Base-by-base conservation (phyloP, 164 flowering plant genomes). In the Platanus orientalis region DNA sequence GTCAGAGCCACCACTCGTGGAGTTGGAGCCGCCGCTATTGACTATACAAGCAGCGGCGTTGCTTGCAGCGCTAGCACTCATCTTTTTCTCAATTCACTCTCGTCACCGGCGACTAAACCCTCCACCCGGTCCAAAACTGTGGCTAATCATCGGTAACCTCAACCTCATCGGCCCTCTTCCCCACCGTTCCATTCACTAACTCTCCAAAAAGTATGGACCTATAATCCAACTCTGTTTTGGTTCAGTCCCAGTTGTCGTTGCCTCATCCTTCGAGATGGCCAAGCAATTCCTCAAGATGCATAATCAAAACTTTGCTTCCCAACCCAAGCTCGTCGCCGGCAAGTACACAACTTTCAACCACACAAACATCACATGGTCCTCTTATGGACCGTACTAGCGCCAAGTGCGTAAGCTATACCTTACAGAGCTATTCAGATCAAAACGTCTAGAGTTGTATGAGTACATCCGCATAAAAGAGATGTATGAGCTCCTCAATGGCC, bases 71-170 rank as follows among this genome's bases (percentile, higher is more conserved):
- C 3, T 60, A 0, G n/a, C 28, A 12, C 54, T 68, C 28, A 20
- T 73, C 58, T 17, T 49, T 32, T 61, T 60, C 39, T 62, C 59
- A 13, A 12, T 67, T 27, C 21, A 30, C n/a, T 49, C 59, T 16
- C 60, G 40, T 27, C 36, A 67, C 25, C 44, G 36, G 54, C 40
- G 44, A 51, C 27, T 54, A 24, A 70, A 67, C 36, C 71, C 71
- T 0, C 84, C 84, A 6, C 82, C 79, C 0, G 82, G 80, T 3
- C 84, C 82, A 1, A 71, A 60, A 54, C 70, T 74, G 25, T 74
- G 68, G 74, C 80, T 78, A 2, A 61, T 79, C 32, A 73, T 76
- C 4, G 80, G 80, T 27, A 79, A 79, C 56, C 66, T 76, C 19
- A 63, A 69, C 49, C 70, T 69, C 24, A 52, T 78, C 4, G 76